These are phyloP conservation scores for Picea abies DNA, from an alignment of 83 land plant genomes.

Conservation along the genomic window DNA sequence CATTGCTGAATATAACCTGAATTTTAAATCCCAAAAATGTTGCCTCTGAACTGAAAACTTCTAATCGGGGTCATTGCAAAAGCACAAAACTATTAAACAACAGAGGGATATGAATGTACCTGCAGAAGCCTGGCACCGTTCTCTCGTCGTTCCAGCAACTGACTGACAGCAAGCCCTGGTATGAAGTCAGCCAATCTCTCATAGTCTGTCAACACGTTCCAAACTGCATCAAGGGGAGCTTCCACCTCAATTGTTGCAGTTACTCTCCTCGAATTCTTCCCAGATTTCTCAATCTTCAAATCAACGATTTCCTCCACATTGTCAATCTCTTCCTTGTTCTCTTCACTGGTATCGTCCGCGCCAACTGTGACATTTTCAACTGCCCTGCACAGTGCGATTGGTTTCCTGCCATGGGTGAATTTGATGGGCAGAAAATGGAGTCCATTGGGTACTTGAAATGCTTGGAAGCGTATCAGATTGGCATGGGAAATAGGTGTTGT, in stretches of 20 bases:
- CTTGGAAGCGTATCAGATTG: too few species aligned
- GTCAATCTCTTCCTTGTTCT: neutral
- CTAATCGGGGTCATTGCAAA: too few species aligned
- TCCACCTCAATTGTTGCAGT: constrained; percentile 47
- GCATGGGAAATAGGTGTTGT: too few species aligned
- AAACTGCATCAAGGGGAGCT: constrained; percentile 66
- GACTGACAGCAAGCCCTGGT: constrained; percentile 75
- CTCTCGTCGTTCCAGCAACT: constrained; percentile 54
- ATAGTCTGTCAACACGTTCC: constrained; percentile 85
- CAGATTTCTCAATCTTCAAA: constrained; percentile 54
- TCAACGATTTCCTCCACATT: constrained; percentile 16
- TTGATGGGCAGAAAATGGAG: too few species aligned
- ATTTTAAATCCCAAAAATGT: neutral
- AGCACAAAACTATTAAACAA: neutral
- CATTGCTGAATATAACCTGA: neutral
- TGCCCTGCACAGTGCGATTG: too few species aligned
- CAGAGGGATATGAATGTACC: constrained; percentile 33
- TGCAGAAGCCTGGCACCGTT: constrained; percentile 73
- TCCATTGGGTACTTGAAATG: too few species aligned
- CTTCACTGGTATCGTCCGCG: neutral
- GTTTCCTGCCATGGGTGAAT: too few species aligned
- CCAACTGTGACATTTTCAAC: too few species aligned
- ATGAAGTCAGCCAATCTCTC: constrained; percentile 80
- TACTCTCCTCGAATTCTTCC: constrained; percentile 55
- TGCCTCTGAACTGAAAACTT: neutral